Evolutionary conservation across 1,139 yeast species (phyloP).

Genomic region (Candida sp.): DNA sequence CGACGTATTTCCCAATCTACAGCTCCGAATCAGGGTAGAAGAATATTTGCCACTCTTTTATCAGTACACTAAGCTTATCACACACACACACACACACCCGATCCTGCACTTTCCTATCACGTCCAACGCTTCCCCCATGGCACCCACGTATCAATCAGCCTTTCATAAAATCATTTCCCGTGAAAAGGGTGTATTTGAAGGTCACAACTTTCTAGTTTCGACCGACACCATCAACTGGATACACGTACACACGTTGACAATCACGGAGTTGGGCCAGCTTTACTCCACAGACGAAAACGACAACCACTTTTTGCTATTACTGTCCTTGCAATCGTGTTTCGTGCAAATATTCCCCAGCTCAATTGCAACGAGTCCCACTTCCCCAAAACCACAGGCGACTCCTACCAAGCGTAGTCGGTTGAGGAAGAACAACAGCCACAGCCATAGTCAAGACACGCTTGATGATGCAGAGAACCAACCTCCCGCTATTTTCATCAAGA

Average conservation of each 20-base stretch:
- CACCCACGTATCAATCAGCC: conserved; percentile 20
- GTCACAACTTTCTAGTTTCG: conserved; percentile 38
- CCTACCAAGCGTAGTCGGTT: conserved; percentile 5
- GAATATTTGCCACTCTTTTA: too few species aligned
- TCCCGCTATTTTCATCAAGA: conserved; percentile 51
- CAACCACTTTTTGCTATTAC: conserved; percentile 33
- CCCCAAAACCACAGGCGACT: conserved; percentile 6
- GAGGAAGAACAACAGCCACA: not conserved
- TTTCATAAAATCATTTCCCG: conserved; percentile 35
- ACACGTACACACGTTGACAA: conserved; percentile 32
- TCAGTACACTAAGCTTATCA: too few species aligned
- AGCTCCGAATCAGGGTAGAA: not conserved
- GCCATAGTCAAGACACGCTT: not conserved
- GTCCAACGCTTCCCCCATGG: not conserved
- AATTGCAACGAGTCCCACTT: not conserved
- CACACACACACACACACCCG: not conserved
- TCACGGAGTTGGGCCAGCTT: conserved; percentile 42
- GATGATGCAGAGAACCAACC: conserved; percentile 27
- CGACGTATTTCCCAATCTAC: not conserved
- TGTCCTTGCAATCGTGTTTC: conserved; percentile 44
- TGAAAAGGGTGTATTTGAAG: conserved; percentile 42
- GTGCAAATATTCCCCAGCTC: conserved; percentile 38
- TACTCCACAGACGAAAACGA: conserved; percentile 39
- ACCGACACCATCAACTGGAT: conserved; percentile 46
- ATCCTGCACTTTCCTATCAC: not conserved